These are phyloP conservation scores for Leccinum variicolor DNA, from an alignment of 768 basidiomycete species.

Conservation along the genomic window DNA sequence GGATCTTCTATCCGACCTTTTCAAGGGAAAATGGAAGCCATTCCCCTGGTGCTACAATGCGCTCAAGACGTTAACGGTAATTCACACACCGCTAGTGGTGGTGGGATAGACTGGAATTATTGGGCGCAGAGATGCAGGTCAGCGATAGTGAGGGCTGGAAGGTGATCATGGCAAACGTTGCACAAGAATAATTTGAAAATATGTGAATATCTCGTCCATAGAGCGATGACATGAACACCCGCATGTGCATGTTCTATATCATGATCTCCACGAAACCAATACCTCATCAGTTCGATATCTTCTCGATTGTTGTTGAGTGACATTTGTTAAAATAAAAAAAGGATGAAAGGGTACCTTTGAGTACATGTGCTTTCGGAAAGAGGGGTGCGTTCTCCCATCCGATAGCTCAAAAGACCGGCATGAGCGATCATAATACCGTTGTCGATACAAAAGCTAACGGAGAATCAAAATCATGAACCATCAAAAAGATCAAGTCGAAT, in stretches of 20 bases:
- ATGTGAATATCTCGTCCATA: background rate
- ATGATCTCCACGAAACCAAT: conserved; percentile 79
- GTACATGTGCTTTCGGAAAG: conserved; percentile 84
- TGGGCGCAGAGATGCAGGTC: conserved; percentile 41
- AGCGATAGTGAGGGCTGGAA: conserved; percentile 47
- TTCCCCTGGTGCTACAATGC: conserved; percentile 91
- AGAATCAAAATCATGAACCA: background rate
- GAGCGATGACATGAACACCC: background rate
- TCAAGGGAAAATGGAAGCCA: conserved; percentile 74
- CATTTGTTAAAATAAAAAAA: background rate
- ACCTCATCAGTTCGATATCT: conserved; percentile 97
- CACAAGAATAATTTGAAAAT: conserved; percentile 11
- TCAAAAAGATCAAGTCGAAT: background rate
- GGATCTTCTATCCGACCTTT: conserved; percentile 81
- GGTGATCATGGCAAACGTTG: conserved; percentile 50
- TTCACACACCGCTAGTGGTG: conserved; percentile 78
- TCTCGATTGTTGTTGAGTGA: conserved; percentile 10
- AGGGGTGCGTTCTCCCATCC: conserved; percentile 85
- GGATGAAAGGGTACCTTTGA: conserved; percentile 57
- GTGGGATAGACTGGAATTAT: conserved; percentile 63
- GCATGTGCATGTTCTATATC: background rate
- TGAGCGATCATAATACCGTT: conserved; percentile 99
- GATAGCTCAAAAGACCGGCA: conserved; percentile 85
- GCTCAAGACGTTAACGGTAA: conserved; percentile 74
- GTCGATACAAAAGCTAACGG: conserved; percentile 94